Percentiles rank a stretch among this genome's conserved stretches.
Evolutionary conservation across 768 basidiomycete species (phyloP).

Genomic region (Suillus sp.): DNA sequence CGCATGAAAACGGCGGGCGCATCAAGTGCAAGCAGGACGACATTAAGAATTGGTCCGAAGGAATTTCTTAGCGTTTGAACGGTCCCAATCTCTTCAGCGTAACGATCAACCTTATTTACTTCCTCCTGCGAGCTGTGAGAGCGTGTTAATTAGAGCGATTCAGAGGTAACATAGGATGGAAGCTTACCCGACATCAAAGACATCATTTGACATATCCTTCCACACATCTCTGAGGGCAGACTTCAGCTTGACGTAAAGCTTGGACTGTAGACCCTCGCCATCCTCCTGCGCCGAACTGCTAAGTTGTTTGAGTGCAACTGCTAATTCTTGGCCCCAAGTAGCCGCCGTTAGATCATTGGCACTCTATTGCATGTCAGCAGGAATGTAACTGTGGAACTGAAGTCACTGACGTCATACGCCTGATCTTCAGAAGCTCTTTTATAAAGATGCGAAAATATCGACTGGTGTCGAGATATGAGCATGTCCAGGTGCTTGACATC

Average conservation of each 20-base stretch:
- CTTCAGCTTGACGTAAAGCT: slow-evolving; percentile 62
- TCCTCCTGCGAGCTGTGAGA: slow-evolving; percentile 69
- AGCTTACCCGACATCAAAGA: slow-evolving; percentile 81
- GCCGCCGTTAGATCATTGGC: slow-evolving; percentile 81
- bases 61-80: slow-evolving; percentile 76
- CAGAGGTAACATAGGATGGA: not conserved
- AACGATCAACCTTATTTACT: slow-evolving; percentile 60
- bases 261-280: slow-evolving; percentile 26
- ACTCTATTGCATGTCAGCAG: slow-evolving; percentile 51
- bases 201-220: slow-evolving; percentile 65
- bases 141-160: not conserved
- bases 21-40: slow-evolving; percentile 78
- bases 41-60: slow-evolving; percentile 81
- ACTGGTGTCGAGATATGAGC: slow-evolving; percentile 62
- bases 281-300: slow-evolving; percentile 47
- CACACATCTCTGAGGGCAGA: slow-evolving; percentile 70
- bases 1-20: slow-evolving; percentile 89
- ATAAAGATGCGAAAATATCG: slow-evolving; percentile 65
- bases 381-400: slow-evolving; percentile 3
- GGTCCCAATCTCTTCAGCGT: slow-evolving; percentile 76
- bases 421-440: slow-evolving; percentile 79
- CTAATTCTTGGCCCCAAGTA: slow-evolving; percentile 81
- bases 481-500: slow-evolving; percentile 56
- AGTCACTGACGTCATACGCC: slow-evolving; percentile 67
- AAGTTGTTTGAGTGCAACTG: slow-evolving; percentile 62